Conservation (phyloP, 805 yeast species). For the Isabelozyma gotoi region DNA sequence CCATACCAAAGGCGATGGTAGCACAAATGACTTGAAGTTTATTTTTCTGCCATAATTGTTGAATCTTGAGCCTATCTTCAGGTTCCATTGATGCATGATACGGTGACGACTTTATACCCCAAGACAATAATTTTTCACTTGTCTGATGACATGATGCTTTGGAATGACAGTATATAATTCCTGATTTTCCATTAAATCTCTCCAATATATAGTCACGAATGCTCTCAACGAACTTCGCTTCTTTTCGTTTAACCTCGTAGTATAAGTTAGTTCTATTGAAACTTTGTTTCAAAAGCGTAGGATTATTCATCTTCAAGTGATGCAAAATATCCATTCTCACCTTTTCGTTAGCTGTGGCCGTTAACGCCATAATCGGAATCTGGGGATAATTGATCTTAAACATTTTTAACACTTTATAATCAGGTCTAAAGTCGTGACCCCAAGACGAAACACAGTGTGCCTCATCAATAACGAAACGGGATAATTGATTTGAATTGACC, state of each 20-base stretch:
- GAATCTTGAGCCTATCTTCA: conserved; percentile 70
- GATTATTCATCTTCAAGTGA: conserved; percentile 62
- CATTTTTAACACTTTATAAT: conserved; percentile 75
- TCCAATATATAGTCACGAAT: conserved; percentile 54
- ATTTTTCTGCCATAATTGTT: conserved; percentile 78
- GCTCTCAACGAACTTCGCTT: conserved; percentile 53
- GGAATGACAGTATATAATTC: conserved; percentile 92
- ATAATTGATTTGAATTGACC: conserved; percentile 56
- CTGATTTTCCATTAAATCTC: conserved; percentile 60
- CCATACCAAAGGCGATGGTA: conserved; percentile 99
- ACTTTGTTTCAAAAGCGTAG: conserved; percentile 78
- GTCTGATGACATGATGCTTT: conserved; percentile 86
- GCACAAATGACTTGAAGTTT: conserved; percentile 83
- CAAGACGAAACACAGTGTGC: conserved; percentile 98
- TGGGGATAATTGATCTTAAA: conserved; percentile 74
- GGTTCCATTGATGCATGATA: conserved; percentile 96
- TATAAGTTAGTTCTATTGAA: conserved; percentile 85
- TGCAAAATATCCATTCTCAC: conserved; percentile 84
- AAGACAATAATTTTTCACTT: conserved; percentile 53
- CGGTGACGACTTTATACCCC: conserved; percentile 67
- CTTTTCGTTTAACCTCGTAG: conserved; percentile 75
- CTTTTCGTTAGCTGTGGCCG: conserved; percentile 94
- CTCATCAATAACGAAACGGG: conserved; percentile 91
- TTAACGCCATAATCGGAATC: conserved; percentile 91
- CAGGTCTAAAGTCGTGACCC: conserved; percentile 99